These are phyloP conservation scores for Sclerotinia minor DNA, from an alignment of 2,329 filamentous ascomycete genomes.

Conservation along the genomic window DNA sequence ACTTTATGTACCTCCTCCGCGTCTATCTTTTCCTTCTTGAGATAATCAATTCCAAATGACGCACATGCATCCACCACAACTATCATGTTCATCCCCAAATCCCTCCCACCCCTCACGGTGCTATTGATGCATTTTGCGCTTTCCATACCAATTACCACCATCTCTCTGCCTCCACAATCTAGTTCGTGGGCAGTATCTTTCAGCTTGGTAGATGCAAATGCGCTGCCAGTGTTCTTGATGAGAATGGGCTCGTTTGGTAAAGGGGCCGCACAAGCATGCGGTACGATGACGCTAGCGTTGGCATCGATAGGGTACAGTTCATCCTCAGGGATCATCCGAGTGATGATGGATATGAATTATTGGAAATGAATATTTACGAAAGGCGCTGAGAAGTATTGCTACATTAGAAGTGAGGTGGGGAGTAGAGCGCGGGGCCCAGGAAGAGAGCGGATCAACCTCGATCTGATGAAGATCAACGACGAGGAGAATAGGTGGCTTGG, in stretches of 20 bases:
- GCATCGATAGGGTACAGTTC: constrained; percentile 23
- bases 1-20: constrained; percentile 20
- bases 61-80: constrained; percentile 36
- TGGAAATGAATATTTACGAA: constrained; percentile 29
- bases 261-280: constrained; percentile 30
- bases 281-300: constrained; percentile 27
- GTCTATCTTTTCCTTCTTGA: background rate
- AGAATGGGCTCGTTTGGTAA: constrained; percentile 26
- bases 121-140: constrained; percentile 33
- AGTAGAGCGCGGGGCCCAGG: constrained; percentile 35
- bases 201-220: constrained; percentile 28
- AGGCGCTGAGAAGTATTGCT: constrained; percentile 28
- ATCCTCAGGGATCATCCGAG: constrained; percentile 25
- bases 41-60: constrained; percentile 24
- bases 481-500: constrained; percentile 29
- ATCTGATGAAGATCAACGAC: constrained; percentile 34
- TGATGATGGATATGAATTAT: constrained; percentile 34
- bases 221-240: constrained; percentile 33
- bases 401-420: constrained; percentile 31
- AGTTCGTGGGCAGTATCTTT: constrained; percentile 10
- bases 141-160: constrained; percentile 35
- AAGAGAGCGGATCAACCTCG: constrained; percentile 26
- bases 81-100: constrained; percentile 33
- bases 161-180: constrained; percentile 25
- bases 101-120: constrained; percentile 31